Conservation (phyloP, 139 green algal genomes). For the Coelastrella sp. region DNA sequence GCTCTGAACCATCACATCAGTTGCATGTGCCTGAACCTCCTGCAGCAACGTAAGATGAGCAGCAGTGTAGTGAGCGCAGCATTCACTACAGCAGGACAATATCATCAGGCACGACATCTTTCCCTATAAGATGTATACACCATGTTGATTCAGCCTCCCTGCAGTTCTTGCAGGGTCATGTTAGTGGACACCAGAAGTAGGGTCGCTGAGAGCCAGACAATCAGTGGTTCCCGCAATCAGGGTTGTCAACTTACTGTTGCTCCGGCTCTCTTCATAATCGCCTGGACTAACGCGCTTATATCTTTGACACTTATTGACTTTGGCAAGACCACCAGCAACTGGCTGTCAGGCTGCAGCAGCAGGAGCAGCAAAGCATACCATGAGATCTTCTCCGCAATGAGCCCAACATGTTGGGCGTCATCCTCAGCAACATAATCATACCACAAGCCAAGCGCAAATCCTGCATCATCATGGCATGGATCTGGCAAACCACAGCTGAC, state of each 20-base stretch:
- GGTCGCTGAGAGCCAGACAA: not conserved
- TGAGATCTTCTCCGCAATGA: no score
- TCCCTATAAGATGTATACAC: not conserved
- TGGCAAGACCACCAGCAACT: not conserved
- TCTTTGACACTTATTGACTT: not conserved
- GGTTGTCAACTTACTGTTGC: not conserved
- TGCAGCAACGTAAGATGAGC: not conserved
- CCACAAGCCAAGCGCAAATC: no score
- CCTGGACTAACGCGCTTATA: not conserved
- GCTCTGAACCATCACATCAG: not conserved
- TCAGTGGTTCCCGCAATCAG: no score
- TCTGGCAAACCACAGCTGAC: no score
- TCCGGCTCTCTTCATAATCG: not conserved
- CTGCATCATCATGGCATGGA: no score
- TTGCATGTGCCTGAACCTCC: not conserved
- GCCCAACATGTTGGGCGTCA: not conserved
- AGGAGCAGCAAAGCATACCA: not conserved
- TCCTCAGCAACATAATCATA: not conserved
- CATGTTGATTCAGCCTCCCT: no score
- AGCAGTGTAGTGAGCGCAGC: slow-evolving; percentile 18
- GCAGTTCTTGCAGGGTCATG: no score
- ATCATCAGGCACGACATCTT: not conserved
- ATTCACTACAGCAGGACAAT: not conserved
- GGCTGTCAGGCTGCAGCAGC: slow-evolving; percentile 4
- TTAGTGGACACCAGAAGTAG: no score